Conservation (phyloP, 768 basidiomycete species). For the Suillus placidus region DNA sequence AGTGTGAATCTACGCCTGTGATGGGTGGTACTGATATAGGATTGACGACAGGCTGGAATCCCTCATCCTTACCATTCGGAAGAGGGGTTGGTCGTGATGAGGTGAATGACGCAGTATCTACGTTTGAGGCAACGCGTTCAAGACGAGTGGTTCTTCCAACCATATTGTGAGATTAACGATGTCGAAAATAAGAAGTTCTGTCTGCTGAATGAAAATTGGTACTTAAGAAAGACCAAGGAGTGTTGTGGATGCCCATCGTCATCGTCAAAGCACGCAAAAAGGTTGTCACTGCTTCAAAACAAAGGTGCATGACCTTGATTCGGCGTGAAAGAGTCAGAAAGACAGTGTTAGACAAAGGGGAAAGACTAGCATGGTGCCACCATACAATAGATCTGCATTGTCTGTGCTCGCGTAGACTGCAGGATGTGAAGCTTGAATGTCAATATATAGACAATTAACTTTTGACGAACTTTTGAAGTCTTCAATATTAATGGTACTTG, state of each 20-base stretch:
- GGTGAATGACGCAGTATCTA: not conserved
- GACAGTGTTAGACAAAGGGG: not conserved
- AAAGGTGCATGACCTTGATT: not conserved
- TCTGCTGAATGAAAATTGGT: not conserved
- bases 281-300: not conserved
- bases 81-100: not conserved
- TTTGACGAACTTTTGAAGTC: too few species aligned
- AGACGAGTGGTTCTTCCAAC: not conserved
- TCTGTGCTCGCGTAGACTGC: not conserved
- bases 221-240: not conserved
- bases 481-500: too few species aligned
- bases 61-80: not conserved
- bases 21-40: not conserved
- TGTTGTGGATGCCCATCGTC: not conserved
- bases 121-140: not conserved
- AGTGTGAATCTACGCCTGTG: not conserved
- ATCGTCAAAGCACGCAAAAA: not conserved
- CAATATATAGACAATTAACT: too few species aligned
- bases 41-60: not conserved
- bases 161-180: not conserved
- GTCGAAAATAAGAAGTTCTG: not conserved
- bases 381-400: not conserved
- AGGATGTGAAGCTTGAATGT: not conserved
- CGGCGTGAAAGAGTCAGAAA: conserved; percentile 3
- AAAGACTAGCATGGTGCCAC: not conserved